A percentile compares a stretch with the other conserved stretches of the same genome.
phyloP scores from a whole-genome alignment of 306 rosid species.

The Cyamopsis tetragonoloba region DNA sequence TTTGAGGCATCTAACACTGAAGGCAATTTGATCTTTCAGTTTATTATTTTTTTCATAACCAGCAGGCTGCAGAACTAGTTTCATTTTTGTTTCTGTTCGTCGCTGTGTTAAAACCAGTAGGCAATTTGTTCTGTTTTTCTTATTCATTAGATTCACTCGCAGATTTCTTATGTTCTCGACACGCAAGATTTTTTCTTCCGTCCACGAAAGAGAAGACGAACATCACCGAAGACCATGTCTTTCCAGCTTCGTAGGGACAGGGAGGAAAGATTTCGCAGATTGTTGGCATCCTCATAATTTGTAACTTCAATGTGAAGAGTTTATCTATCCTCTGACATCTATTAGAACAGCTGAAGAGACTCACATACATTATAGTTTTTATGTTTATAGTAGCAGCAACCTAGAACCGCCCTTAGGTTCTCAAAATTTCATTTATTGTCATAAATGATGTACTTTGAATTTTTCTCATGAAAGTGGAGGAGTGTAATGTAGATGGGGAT shows the following conservation, averaged over 20 bases:
- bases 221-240: conserved; percentile 20
- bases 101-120: no score
- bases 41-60: no score
- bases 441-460: conserved; percentile 24
- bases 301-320: conserved; percentile 5
- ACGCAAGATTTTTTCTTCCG: conserved; percentile 91
- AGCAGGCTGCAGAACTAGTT: no score
- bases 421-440: conserved; percentile 9
- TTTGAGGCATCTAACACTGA: no score
- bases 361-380: conserved; percentile 19
- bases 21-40: no score
- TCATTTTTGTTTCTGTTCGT: no score
- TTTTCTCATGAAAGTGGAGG: conserved; percentile 28
- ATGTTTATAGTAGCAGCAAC: conserved; percentile 28
- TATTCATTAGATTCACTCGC: conserved; percentile 35
- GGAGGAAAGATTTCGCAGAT: conserved; percentile 65
- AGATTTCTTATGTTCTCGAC: conserved; percentile 89
- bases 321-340: conserved; percentile 21
- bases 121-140: background rate
- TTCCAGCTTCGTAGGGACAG: conserved; percentile 36
- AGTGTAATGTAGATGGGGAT: conserved; percentile 30
- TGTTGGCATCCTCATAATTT: conserved; percentile 34
- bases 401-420: conserved; percentile 28
- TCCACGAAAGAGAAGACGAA: conserved; percentile 41
- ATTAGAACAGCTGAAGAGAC: conserved; percentile 13